Evolutionary conservation across 371 early-diverging fungal genomes (phyloP), one percentile per base, ranked within the genome.

Genomic region (Apophysomyces variabilis): DNA sequence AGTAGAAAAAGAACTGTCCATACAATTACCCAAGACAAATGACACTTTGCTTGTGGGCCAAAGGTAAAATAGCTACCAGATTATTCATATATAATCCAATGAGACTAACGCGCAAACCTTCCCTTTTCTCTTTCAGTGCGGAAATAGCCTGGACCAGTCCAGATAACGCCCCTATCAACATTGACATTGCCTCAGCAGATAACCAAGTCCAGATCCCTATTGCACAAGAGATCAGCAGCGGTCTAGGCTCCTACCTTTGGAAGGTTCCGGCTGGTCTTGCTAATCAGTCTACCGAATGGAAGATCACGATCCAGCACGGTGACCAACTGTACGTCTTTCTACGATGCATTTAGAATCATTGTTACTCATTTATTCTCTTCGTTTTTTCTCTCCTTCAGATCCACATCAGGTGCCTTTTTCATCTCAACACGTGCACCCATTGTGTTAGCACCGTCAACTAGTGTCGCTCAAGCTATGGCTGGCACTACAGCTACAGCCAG

Each of bases 101-200:
- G 32, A 26, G 3, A 3, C 32, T 26, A 26, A 26, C 32, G 32
- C 3, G 32, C 32, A 26, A 26, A 26, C 3, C 32, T 26, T 26
- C 32, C 3, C 32, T 26, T 26, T 26, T 26, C 3, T 26, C 32
- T 26, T 26, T 26, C 32, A 26, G 32, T 47, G 13, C 47, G 7
- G 47, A n/a, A 18, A 47, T 47, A 47, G 47, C 47, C 9, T 47
- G 47, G 47, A 47, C 47, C 16, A 47, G 47, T 16, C 7, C 47
- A 16, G 47, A 47, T n/a, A 47, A 47, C 4, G 11, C 47, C 11
- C 47, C 47, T 18, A 47, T 47, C 16, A n/a, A 13, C n/a, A 47
- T 47, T 47, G 47, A 47, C 16, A 1, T 47, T 47, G n/a, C 16
- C 16, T 47, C 47, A 7, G 47, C 13, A 14, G 47, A 47, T 16